Evolutionary conservation across 1,284 basidiomycete genomes (phyloP), one percentile per base, ranked within the genome.

Genomic region (Grifola frondosa): DNA sequence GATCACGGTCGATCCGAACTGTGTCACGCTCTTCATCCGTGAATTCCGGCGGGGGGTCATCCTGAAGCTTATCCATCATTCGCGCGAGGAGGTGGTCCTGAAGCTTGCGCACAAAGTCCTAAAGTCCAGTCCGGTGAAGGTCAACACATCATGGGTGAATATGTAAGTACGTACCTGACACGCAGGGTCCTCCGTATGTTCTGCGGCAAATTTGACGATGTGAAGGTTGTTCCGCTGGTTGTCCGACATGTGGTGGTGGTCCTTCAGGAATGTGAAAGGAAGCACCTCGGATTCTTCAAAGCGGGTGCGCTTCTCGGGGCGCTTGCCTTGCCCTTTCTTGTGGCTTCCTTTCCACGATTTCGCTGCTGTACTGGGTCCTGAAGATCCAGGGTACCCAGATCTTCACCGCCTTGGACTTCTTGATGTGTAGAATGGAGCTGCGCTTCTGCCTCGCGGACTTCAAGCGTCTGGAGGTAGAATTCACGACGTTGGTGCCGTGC

Each of bases 71-170:
- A 11, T n/a, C n/a, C n/a, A n/a, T n/a, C 36, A 29, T 2, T 33
- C 26, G 11, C 57, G 36, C n/a, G 58, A 49, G 1, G 28, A 31
- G 16, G 40, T 65, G 62, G 26, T 56, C 42, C 32, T 52, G 46
- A 3, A 64, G 52, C 3, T 42, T 35, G 0, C 41, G 44, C 1
- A 54, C 6, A 35, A 60, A 61, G 51, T 33, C 59, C 58, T 40
- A n/a, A n/a, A n/a, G n/a, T n/a, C n/a, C n/a, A n/a, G 12, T 20
- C 11, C 12, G 12, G 9, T 4, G 7, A 30, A 34, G 13, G 30
- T 8, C n/a, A 31, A 10, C 20, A 5, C 19, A 28, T 21, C 8
- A 9, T 12, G 21, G n/a, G n/a, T n/a, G n/a, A n/a, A n/a, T 2
- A 30, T 15, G 34, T 24, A 26, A 30, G 37, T 34, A 32, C 32